phyloP scores from a whole-genome alignment of 2,329 filamentous ascomycete genomes.

The Epichloe aotearoae region DNA sequence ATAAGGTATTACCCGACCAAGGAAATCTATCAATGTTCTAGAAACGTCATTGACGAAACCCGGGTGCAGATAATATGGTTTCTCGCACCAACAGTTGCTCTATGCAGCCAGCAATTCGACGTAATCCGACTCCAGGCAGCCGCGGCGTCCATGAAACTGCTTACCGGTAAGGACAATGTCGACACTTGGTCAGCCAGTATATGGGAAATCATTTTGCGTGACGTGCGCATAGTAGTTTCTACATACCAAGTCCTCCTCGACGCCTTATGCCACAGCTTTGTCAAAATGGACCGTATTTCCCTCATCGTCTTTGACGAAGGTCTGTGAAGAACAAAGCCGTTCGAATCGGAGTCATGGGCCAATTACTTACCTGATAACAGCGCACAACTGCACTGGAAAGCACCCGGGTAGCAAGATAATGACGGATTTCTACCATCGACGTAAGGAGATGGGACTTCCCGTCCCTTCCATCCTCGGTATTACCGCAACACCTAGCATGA shows the following conservation, averaged over 20 bases:
- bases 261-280: constrained; percentile 61
- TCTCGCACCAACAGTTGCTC: constrained; percentile 52
- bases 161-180: constrained; percentile 56
- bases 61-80: constrained; percentile 51
- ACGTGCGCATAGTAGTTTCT: constrained; percentile 60
- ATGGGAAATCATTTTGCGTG: constrained; percentile 54
- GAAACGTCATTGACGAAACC: background rate
- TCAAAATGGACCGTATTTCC: constrained; percentile 47
- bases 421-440: constrained; percentile 52
- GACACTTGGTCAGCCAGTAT: constrained; percentile 57
- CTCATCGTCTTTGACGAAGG: constrained; percentile 79
- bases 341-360: background rate
- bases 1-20: constrained; percentile 34
- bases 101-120: constrained; percentile 53
- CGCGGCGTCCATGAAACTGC: constrained; percentile 42
- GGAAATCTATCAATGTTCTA: background rate
- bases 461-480: constrained; percentile 63
- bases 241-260: constrained; percentile 65
- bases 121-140: constrained; percentile 49
- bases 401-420: constrained; percentile 60
- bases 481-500: constrained; percentile 65
- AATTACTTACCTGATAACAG: constrained; percentile 26
- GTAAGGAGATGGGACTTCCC: constrained; percentile 19
- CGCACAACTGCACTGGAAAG: constrained; percentile 58
- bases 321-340: constrained; percentile 17